Conservation (phyloP, 257 asterid species). For the Leonotis leonurus region DNA sequence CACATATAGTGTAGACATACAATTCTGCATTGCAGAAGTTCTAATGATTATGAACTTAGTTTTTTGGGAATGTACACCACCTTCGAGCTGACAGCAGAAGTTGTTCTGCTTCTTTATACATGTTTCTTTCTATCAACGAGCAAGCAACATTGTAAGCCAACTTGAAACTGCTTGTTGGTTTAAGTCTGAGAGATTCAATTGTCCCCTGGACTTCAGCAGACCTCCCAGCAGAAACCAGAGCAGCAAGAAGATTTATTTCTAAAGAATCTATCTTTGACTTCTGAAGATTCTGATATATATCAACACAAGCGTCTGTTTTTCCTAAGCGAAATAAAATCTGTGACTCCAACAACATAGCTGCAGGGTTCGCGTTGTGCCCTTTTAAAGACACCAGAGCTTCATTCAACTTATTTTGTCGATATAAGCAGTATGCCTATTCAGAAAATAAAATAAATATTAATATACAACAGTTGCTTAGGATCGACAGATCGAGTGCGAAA, state of each 20-base stretch:
- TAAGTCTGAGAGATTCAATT: slow-evolving; percentile 64
- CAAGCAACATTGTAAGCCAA: slow-evolving; percentile 90
- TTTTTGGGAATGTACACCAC: slow-evolving; percentile 29
- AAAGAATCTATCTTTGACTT: slow-evolving; percentile 58
- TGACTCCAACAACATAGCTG: slow-evolving; percentile 58
- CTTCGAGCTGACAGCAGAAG: slow-evolving; percentile 80
- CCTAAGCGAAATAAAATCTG: slow-evolving; percentile 82
- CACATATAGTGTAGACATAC: too few species aligned
- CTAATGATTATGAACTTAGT: background rate
- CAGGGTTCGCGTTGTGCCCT: slow-evolving; percentile 49
- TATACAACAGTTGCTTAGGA: too few species aligned
- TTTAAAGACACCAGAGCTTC: slow-evolving; percentile 68
- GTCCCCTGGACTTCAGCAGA: slow-evolving; percentile 75
- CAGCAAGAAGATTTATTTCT: slow-evolving; percentile 74
- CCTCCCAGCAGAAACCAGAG: slow-evolving; percentile 83
- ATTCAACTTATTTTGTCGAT: slow-evolving; percentile 71
- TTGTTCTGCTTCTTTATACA: slow-evolving; percentile 72
- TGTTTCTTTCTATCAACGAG: slow-evolving; percentile 68
- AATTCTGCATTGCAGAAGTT: too few species aligned
- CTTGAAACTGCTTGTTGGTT: slow-evolving; percentile 82
- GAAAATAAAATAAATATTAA: slow-evolving; percentile 13
- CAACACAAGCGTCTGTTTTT: slow-evolving; percentile 62
- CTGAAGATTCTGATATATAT: slow-evolving; percentile 64
- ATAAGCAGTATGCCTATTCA: slow-evolving; percentile 83
- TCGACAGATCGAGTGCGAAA: too few species aligned